Evolutionary conservation across 371 early-diverging fungal genomes (phyloP).

Genomic region (Mucor piriformis): DNA sequence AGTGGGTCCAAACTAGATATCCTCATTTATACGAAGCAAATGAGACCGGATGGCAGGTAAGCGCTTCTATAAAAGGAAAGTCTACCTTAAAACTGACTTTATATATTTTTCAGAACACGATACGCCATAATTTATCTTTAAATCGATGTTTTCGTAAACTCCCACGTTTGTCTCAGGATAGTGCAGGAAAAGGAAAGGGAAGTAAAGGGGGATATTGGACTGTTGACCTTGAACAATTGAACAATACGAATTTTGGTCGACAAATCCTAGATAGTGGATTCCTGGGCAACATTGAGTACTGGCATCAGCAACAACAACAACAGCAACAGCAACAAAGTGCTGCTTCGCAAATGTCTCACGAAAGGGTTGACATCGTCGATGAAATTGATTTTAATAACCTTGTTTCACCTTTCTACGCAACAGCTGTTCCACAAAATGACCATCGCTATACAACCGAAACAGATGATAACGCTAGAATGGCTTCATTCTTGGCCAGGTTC

Average conservation of each 20-base stretch:
- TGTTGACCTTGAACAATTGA: conserved; percentile 49
- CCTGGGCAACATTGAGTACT: conserved; percentile 40
- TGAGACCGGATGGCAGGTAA: conserved; percentile 72
- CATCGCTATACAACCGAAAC: conserved; percentile 18
- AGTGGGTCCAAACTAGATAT: conserved; percentile 67
- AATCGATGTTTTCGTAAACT: conserved; percentile 64
- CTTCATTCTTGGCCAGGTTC: conserved; percentile 23
- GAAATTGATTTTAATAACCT: conserved; percentile 24
- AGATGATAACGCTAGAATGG: conserved; percentile 22
- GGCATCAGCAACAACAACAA: conserved; percentile 38
- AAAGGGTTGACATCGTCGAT: conserved; percentile 13
- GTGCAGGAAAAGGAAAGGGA: conserved; percentile 30
- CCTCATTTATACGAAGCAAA: conserved; percentile 68
- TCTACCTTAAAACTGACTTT: background rate
- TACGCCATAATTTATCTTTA: conserved; percentile 79
- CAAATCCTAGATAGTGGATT: conserved; percentile 44
- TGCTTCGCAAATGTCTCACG: background rate
- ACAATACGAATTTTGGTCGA: conserved; percentile 46
- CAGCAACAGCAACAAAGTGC: conserved; percentile 16
- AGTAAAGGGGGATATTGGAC: conserved; percentile 68
- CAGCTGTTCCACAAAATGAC: background rate
- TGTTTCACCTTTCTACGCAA: conserved; percentile 18
- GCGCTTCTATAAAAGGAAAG: background rate
- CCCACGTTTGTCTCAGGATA: conserved; percentile 57
- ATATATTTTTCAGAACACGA: conserved; percentile 58